Percentiles rank a stretch among this genome's conserved stretches.
These are phyloP conservation scores for Eudorina sp. DNA, from an alignment of 139 green algal species.

Conservation along the genomic window DNA sequence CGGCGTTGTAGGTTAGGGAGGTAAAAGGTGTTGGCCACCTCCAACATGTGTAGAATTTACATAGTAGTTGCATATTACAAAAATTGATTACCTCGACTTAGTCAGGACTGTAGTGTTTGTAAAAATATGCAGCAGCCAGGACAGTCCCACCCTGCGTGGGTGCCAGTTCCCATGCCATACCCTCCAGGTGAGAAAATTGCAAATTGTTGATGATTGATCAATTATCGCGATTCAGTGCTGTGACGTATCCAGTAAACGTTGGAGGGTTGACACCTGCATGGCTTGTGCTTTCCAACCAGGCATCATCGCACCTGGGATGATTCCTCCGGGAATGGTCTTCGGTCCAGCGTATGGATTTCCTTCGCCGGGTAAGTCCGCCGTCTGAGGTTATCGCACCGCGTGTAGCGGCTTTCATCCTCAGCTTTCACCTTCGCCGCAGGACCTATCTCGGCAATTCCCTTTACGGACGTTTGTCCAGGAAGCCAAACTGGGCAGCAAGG, in stretches of 20 bases:
- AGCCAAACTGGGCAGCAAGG: too few species aligned
- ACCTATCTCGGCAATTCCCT: conserved; percentile 18
- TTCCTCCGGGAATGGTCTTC: conserved; percentile 26
- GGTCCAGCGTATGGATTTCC: conserved; percentile 32
- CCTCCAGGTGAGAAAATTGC: background rate
- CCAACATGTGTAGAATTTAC: background rate
- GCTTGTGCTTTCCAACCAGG: conserved; percentile 6
- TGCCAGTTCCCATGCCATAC: conserved; percentile 25
- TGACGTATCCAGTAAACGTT: too few species aligned
- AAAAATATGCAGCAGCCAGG: conserved; percentile 14
- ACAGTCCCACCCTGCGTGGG: background rate
- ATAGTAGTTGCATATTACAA: too few species aligned
- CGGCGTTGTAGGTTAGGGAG: too few species aligned
- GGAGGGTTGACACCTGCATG: conserved; percentile 1
- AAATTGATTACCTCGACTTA: too few species aligned
- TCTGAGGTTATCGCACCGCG: conserved; percentile 10
- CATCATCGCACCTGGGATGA: conserved; percentile 41
- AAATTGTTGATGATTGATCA: too few species aligned
- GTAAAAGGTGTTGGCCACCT: background rate
- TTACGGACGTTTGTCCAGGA: too few species aligned
- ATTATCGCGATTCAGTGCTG: too few species aligned
- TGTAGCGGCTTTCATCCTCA: background rate
- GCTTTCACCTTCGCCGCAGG: background rate
- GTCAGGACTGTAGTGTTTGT: background rate
- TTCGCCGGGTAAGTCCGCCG: conserved; percentile 24